These are phyloP conservation scores for Neonectria coccinea DNA, from an alignment of 2,329 filamentous ascomycete species.

Conservation along the genomic window DNA sequence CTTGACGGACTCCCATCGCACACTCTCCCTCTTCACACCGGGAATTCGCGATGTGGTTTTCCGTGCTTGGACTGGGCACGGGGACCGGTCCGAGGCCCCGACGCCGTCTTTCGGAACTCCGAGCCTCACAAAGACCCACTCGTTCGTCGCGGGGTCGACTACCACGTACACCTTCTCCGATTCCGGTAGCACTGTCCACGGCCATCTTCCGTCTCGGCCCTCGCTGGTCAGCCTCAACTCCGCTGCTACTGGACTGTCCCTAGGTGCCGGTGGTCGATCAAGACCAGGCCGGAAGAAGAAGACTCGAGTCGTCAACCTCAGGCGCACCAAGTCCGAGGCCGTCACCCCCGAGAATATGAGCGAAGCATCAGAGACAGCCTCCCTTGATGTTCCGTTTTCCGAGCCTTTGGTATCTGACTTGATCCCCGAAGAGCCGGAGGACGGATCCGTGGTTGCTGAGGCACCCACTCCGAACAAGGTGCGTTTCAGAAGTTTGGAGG, in stretches of 20 bases:
- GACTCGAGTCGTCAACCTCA: slow-evolving; percentile 83
- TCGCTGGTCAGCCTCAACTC: slow-evolving; percentile 73
- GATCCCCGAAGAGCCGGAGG: slow-evolving; percentile 70
- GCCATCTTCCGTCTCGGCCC: slow-evolving; percentile 74
- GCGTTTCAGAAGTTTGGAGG: slow-evolving; percentile 52
- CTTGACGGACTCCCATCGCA: slow-evolving; percentile 88
- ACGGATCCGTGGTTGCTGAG: slow-evolving; percentile 53
- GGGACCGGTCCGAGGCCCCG: slow-evolving; percentile 74
- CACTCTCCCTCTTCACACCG: slow-evolving; percentile 90
- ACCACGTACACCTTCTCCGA: slow-evolving; percentile 82
- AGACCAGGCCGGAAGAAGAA: slow-evolving; percentile 81
- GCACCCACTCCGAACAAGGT: slow-evolving; percentile 52
- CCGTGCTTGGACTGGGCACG: slow-evolving; percentile 87
- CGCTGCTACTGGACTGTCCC: slow-evolving; percentile 69
- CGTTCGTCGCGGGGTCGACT: slow-evolving; percentile 66
- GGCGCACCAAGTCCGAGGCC: slow-evolving; percentile 68
- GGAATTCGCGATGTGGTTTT: slow-evolving; percentile 92
- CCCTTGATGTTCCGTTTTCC: slow-evolving; percentile 69
- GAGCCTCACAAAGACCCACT: slow-evolving; percentile 72
- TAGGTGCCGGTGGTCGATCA: slow-evolving; percentile 71
- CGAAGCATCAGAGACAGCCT: slow-evolving; percentile 65
- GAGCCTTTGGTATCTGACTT: slow-evolving; percentile 68
- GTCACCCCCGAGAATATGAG: slow-evolving; percentile 64
- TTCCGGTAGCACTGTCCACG: slow-evolving; percentile 71
- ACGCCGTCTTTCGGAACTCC: slow-evolving; percentile 62